A percentile compares a stretch with the other conserved stretches of the same genome.
Conservation (phyloP, 2,329 filamentous ascomycete genomes). For the Curvularia lunata region DNA sequence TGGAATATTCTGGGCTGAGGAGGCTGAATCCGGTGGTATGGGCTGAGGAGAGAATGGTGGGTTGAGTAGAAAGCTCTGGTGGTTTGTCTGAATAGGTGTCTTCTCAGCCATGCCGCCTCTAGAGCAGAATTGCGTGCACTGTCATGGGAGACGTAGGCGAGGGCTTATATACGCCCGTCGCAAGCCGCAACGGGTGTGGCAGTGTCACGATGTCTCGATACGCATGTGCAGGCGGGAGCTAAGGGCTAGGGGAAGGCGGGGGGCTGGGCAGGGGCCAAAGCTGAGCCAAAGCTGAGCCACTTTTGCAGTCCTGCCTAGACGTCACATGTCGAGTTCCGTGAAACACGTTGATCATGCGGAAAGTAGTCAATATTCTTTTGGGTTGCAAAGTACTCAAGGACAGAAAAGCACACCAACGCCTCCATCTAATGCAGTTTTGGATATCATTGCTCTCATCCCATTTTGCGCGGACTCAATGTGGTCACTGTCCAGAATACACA, state of each 20-base stretch:
- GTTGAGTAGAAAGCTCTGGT: slow-evolving; percentile 13
- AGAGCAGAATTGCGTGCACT: neutral
- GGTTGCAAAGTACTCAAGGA: neutral
- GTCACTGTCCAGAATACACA: neutral
- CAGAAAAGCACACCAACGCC: slow-evolving; percentile 15
- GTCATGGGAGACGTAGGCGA: neutral
- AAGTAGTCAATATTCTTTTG: neutral
- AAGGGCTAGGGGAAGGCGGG: slow-evolving; percentile 2
- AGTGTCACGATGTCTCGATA: slow-evolving; percentile 13
- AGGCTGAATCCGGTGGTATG: slow-evolving; percentile 26
- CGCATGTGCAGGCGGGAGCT: slow-evolving; percentile 10
- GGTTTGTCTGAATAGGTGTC: slow-evolving; percentile 1
- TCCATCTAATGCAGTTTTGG: slow-evolving; percentile 34
- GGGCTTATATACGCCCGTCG: slow-evolving; percentile 8
- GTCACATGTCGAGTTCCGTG: neutral
- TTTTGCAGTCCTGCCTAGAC: neutral
- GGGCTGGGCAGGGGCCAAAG: slow-evolving; percentile 10
- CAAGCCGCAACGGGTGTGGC: slow-evolving; percentile 6
- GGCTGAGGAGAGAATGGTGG: slow-evolving; percentile 36
- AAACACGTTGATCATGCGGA: neutral
- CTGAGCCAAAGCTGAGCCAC: neutral
- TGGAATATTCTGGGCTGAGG: slow-evolving; percentile 2
- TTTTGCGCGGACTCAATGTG: neutral
- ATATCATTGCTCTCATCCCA: slow-evolving; percentile 18
- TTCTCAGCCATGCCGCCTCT: slow-evolving; percentile 28